Conservation (phyloP, 2,329 filamentous ascomycete genomes). For the Scedosporium apiospermum region DNA sequence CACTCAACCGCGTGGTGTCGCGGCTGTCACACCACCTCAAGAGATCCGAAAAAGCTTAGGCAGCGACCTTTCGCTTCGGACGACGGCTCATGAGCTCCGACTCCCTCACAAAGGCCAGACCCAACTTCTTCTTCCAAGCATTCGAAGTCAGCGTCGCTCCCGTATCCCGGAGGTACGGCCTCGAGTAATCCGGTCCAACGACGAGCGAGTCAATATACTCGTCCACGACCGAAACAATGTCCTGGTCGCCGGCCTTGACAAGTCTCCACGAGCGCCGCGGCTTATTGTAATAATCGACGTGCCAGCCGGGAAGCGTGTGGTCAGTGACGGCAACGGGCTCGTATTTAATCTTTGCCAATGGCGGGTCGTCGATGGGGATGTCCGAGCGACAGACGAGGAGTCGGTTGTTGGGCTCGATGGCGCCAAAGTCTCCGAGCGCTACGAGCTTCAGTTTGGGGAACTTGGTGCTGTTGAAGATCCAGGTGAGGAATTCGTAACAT, state of each 20-base stretch:
- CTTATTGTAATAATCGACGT: neutral
- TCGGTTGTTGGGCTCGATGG: neutral
- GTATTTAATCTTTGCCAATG: neutral
- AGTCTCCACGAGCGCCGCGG: neutral
- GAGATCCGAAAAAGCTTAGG: neutral
- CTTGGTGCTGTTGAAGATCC: neutral
- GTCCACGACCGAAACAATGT: neutral
- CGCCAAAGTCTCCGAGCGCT: constrained; percentile 5
- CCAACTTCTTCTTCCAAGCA: constrained; percentile 1
- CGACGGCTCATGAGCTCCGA: neutral
- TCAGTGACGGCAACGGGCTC: neutral
- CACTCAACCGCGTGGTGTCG: neutral
- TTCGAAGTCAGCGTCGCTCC: neutral
- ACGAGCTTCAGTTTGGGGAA: neutral
- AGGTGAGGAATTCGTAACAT: neutral
- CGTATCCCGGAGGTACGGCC: neutral
- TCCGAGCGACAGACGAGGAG: neutral
- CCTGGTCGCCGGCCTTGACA: neutral
- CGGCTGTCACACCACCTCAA: neutral
- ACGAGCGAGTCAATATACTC: neutral
- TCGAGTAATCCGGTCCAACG: neutral
- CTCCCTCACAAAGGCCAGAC: neutral
- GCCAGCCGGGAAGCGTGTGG: neutral
- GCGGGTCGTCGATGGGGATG: neutral
- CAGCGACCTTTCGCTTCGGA: too few species aligned